A percentile compares a stretch with the other conserved stretches of the same genome.
Conservation (phyloP, 495 filamentous ascomycete species). For the Lasiosphaeria ovina region DNA sequence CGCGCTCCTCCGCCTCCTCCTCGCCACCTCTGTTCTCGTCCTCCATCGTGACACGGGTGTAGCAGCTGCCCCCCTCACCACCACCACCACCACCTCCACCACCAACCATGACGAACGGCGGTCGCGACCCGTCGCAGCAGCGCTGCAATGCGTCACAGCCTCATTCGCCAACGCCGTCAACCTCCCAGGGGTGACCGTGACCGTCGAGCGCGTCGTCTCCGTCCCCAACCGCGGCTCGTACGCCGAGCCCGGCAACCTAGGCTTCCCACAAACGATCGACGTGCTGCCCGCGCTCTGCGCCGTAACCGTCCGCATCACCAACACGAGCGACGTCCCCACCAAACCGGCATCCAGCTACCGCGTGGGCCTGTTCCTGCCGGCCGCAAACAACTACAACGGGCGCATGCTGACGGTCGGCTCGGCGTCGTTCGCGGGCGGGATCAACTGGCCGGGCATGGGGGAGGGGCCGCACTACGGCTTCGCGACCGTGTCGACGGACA, state of each 20-base stretch:
- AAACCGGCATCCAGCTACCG: conserved; percentile 42
- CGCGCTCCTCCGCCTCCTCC: too few species aligned
- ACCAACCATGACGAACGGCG: background rate
- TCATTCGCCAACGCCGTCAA: conserved; percentile 19
- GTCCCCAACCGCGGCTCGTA: conserved; percentile 35
- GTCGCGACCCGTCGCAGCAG: background rate
- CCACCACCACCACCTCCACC: too few species aligned
- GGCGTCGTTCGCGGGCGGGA: conserved; percentile 46
- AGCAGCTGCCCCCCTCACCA: too few species aligned
- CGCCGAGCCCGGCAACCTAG: conserved; percentile 28
- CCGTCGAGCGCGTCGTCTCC: conserved; percentile 30
- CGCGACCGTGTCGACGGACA: conserved; percentile 55
- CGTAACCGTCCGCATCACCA: conserved; percentile 43
- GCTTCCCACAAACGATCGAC: conserved; percentile 44
- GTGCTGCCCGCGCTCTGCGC: conserved; percentile 50
- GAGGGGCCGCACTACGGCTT: conserved; percentile 39
- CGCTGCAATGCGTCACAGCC: conserved; percentile 12
- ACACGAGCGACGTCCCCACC: conserved; percentile 30
- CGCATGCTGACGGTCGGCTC: conserved; percentile 37
- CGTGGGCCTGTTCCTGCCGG: conserved; percentile 52
- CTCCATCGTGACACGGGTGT: too few species aligned
- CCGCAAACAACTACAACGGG: conserved; percentile 41
- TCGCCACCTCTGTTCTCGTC: too few species aligned
- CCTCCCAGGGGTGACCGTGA: conserved; percentile 21
- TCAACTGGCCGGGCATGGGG: conserved; percentile 48